Percentiles rank a stretch among this genome's conserved stretches.
Evolutionary conservation across 352 stramenopile species (phyloP).

Genomic region (Phytopythium kandeliae): DNA sequence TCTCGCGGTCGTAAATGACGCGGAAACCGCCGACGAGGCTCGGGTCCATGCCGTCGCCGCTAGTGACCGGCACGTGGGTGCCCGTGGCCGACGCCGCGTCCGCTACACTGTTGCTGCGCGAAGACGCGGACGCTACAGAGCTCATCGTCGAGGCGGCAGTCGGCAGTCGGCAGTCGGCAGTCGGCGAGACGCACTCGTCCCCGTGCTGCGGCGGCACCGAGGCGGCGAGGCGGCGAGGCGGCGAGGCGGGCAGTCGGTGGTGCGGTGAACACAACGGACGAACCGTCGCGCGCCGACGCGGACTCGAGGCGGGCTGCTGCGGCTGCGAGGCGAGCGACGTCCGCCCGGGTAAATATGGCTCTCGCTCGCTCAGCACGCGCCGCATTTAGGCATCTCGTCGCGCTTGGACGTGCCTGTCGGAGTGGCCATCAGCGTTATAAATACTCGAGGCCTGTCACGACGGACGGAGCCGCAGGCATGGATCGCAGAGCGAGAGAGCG

Average conservation of each 20-base stretch:
- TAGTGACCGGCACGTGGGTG: conserved; percentile 38
- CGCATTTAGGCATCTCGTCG: neutral
- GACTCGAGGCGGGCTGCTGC: too few species aligned
- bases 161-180: too few species aligned
- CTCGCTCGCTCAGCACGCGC: too few species aligned
- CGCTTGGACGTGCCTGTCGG: too few species aligned
- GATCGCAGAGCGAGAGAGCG: too few species aligned
- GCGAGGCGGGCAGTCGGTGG: too few species aligned
- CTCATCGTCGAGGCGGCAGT: conserved; percentile 35
- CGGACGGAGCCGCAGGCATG: too few species aligned
- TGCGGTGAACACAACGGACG: too few species aligned
- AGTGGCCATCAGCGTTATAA: neutral
- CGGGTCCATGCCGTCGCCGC: conserved; percentile 68
- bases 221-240: too few species aligned
- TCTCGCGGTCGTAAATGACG: conserved; percentile 90
- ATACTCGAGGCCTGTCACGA: neutral
- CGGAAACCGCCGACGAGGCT: conserved; percentile 81
- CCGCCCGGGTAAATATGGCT: neutral
- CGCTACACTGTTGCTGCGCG: conserved; percentile 26
- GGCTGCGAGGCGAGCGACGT: too few species aligned
- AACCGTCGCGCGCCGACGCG: conserved; percentile 2
- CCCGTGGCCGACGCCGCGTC: neutral
- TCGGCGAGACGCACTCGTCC: neutral
- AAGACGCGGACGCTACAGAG: conserved; percentile 37
- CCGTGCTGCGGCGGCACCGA: neutral